A percentile compares a stretch with the other conserved stretches of the same genome.
These are phyloP conservation scores for Penicillium sp. DNA, from an alignment of 2,329 filamentous ascomycete genomes.

Conservation along the genomic window DNA sequence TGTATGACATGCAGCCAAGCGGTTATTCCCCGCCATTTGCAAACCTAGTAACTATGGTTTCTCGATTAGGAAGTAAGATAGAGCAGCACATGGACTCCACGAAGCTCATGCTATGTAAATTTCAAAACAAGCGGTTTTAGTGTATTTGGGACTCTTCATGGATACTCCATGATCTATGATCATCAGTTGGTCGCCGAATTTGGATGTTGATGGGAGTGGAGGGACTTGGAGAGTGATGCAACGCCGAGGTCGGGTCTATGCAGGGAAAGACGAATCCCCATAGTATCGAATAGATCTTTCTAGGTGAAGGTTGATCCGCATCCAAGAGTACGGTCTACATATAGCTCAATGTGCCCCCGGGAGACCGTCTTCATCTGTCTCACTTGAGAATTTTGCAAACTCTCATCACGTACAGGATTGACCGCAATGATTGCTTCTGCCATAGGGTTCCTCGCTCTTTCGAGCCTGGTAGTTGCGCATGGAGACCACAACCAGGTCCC, in stretches of 20 bases:
- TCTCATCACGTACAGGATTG: not conserved
- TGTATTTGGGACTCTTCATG: not conserved
- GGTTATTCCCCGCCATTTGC: not conserved
- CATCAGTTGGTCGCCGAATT: not conserved
- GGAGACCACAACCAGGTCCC: conserved; percentile 55
- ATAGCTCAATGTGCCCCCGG: not conserved
- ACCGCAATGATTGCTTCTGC: conserved; percentile 20
- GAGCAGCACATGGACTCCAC: not conserved
- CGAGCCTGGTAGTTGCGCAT: conserved; percentile 56
- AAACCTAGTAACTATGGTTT: not conserved
- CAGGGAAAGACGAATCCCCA: not conserved
- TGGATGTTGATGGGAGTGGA: not conserved
- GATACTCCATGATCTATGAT: not conserved
- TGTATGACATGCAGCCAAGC: not conserved
- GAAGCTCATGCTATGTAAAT: not conserved
- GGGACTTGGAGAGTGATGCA: not conserved
- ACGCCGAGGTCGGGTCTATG: not conserved
- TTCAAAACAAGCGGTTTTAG: not conserved
- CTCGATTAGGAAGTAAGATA: conserved; percentile 6
- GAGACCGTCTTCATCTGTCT: not conserved
- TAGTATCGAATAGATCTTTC: not conserved
- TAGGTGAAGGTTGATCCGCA: too few species aligned
- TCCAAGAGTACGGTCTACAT: not conserved
- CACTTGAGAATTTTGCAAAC: not conserved
- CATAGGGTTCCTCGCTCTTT: conserved; percentile 35